These are phyloP conservation scores for Pseudocercospora pini-densiflorae DNA, from an alignment of 2,329 filamentous ascomycete genomes.

Conservation along the genomic window DNA sequence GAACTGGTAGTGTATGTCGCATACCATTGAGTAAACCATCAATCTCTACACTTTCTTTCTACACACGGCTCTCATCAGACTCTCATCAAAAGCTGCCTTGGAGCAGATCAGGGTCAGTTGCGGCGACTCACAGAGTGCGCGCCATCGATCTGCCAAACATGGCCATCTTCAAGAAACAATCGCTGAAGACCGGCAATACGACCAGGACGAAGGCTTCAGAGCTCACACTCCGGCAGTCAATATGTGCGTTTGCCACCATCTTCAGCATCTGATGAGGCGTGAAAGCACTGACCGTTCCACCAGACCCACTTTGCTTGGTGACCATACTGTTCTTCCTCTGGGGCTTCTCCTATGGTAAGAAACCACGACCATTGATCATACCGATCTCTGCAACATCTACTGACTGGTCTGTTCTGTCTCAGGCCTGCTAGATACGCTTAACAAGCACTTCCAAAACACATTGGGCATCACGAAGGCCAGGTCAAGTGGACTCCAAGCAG, in stretches of 20 bases:
- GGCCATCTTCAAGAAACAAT: conserved; percentile 28
- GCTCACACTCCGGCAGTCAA: conserved; percentile 26
- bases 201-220: conserved; percentile 29
- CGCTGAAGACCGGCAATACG: conserved; percentile 23
- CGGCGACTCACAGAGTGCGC: neutral
- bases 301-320: conserved; percentile 64
- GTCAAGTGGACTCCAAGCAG: conserved; percentile 50
- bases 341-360: conserved; percentile 46
- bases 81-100: neutral
- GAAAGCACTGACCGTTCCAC: neutral
- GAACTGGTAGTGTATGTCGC: neutral
- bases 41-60: neutral
- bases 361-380: neutral
- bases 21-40: neutral
- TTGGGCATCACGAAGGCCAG: conserved; percentile 51
- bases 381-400: too few relatives aligned
- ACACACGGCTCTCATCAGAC: neutral
- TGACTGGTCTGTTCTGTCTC: too few relatives aligned
- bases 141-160: conserved; percentile 10
- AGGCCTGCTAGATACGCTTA: conserved; percentile 60
- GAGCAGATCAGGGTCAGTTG: neutral
- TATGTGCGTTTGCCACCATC: conserved; percentile 18
- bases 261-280: neutral
- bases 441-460: conserved; percentile 53
- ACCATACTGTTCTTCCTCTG: conserved; percentile 69